Evolutionary conservation across 2,329 filamentous ascomycete species (phyloP), one percentile per base, ranked within the genome.

Genomic region (Teratosphaeria zuluensis): DNA sequence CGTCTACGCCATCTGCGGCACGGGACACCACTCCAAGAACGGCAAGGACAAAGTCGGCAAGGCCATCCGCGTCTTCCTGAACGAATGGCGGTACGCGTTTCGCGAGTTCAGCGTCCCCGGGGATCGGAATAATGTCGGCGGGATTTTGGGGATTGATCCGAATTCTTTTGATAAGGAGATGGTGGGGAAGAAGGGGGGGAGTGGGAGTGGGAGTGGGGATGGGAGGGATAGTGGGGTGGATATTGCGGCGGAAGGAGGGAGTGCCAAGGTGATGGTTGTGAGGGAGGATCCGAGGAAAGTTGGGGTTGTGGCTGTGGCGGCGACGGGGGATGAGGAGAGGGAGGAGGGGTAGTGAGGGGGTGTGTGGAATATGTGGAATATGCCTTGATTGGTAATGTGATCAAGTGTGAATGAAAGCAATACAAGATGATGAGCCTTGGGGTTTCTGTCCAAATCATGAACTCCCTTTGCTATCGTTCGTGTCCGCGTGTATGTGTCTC

Each of bases 41-140:
- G 92, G 94, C 68, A 97, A 97, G 74, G 94, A 99, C 75, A 99
- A 99, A 76, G 90, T 99, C 38, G 92, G 92, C 70, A 96, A 95
- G 76, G 91, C 92, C 1, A 86, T 97, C 62, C 87, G 94, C 57
- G 85, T 83, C 65, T 97, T 95, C 76, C 78, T 99, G 58, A 95
- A 92, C 70, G 92, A 97, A 72, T 96, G 92, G 91, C 85, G 90
- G 62, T 99, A 96, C 71, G 88, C 90, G 0, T 99, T 92, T 75
- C 87, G 92, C 57, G 94, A 99, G 75, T 99, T 99, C 74, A 94
- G 89, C 42, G 92, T 96, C 9, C 91, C 92, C 1, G 92, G 92
- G n/a, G 94, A 97, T 73, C 84, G 90, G 76, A 92, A 91, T 60
- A 92, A 94, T 51, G 80, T 85, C 24, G 84, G 84, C 42, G 84